Conservation (phyloP, 2,329 filamentous ascomycete genomes). For the Stemphylium beticola region DNA sequence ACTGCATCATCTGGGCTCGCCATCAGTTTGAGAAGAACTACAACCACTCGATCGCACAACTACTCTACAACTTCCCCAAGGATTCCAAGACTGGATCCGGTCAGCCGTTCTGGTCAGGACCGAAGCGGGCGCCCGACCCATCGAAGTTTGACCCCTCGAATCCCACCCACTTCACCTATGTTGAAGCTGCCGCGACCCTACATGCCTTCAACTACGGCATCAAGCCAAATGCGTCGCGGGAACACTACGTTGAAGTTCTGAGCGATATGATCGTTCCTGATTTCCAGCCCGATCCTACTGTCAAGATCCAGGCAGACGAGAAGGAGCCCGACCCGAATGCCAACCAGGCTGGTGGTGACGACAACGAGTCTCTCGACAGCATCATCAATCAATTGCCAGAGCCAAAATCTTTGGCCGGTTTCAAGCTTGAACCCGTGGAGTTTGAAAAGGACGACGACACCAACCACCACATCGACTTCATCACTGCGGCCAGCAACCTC, state of each 20-base stretch:
- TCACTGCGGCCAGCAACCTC: conserved; percentile 94
- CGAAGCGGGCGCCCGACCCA: conserved; percentile 92
- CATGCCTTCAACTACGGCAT: conserved; percentile 99
- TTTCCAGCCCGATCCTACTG: conserved; percentile 84
- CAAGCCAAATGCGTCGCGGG: conserved; percentile 76
- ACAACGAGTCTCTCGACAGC: conserved; percentile 75
- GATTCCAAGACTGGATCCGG: conserved; percentile 87
- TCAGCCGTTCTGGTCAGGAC: conserved; percentile 95
- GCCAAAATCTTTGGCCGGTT: conserved; percentile 81
- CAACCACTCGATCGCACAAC: conserved; percentile 93
- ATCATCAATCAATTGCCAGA: conserved; percentile 76
- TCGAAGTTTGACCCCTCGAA: conserved; percentile 88
- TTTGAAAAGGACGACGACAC: conserved; percentile 99
- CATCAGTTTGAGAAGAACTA: conserved; percentile 95
- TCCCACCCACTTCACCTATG: conserved; percentile 83
- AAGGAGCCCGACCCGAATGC: conserved; percentile 93
- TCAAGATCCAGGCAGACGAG: conserved; percentile 97
- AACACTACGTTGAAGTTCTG: conserved; percentile 78
- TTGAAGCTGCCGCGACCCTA: conserved; percentile 86
- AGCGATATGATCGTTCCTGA: conserved; percentile 96
- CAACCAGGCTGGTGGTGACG: conserved; percentile 66
- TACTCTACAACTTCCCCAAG: conserved; percentile 96
- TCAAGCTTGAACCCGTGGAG: conserved; percentile 89
- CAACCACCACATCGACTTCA: conserved; percentile 99
- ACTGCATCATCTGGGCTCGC: conserved; percentile 95